Evolutionary conservation across 805 yeast genomes (phyloP).

Genomic region (Yarrowia osloensis): DNA sequence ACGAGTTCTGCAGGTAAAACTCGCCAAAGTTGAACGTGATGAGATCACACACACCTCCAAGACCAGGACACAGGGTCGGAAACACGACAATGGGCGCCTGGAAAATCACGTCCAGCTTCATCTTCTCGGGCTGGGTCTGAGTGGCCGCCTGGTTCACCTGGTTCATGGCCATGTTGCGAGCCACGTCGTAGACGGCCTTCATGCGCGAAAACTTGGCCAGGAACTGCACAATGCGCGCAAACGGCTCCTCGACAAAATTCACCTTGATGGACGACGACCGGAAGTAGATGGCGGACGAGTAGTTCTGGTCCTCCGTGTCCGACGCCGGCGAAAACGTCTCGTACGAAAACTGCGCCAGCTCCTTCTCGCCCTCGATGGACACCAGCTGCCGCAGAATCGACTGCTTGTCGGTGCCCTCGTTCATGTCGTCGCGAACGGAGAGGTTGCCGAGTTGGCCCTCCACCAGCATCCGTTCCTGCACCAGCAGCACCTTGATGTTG

Average conservation of each 20-base stretch:
- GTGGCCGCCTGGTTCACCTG: constrained; percentile 75
- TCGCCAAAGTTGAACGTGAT: constrained; percentile 81
- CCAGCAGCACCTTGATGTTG: constrained; percentile 58
- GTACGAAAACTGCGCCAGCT: constrained; percentile 78
- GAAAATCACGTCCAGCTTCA: constrained; percentile 70
- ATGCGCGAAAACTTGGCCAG: constrained; percentile 74
- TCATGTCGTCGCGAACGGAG: constrained; percentile 73
- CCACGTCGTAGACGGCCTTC: constrained; percentile 87
- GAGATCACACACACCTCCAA: constrained; percentile 53
- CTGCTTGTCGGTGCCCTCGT: constrained; percentile 55
- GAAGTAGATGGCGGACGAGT: constrained; percentile 60
- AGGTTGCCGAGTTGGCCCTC: constrained; percentile 74
- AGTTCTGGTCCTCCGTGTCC: constrained; percentile 48
- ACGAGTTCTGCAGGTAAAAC: constrained; percentile 65
- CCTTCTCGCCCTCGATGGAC: constrained; percentile 70
- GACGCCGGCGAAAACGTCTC: constrained; percentile 71
- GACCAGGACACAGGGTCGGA: constrained; percentile 53
- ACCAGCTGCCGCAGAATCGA: constrained; percentile 66
- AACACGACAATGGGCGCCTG: constrained; percentile 83
- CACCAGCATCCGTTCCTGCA: constrained; percentile 73
- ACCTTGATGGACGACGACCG: constrained; percentile 74
- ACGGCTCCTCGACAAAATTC: constrained; percentile 79
- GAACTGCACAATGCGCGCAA: constrained; percentile 64
- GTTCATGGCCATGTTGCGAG: constrained; percentile 83
- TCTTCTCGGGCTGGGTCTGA: constrained; percentile 50